Evolutionary conservation across 2,329 filamentous ascomycete species (phyloP), one percentile per base, ranked within the genome.

Genomic region (Colletotrichum magnum): DNA sequence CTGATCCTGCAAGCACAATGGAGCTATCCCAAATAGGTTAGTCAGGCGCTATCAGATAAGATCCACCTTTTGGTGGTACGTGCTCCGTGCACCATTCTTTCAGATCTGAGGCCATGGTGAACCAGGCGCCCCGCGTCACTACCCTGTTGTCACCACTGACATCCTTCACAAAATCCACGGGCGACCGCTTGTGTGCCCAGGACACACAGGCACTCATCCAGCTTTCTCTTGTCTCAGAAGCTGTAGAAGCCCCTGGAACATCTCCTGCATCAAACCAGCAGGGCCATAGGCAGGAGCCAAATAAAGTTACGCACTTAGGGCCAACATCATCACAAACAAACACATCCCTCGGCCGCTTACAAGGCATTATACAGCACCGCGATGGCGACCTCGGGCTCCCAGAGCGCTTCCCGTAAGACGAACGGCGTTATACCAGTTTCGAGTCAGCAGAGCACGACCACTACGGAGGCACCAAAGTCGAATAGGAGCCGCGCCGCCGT

Each of bases 381-480:
- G 18, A 72, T 72, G 71, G 50, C 70, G 36, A 60, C 63, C 2
- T 50, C 71, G 6, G 51, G 62, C 47, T 53, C 66, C 39, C 69
- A 69, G 15, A 59, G 56, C 43, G 24, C 66, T 21, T 64, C 65
- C 13, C 82, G 79, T 45, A 83, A 83, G 72, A 72, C 85, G 5
- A 89, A 88, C 73, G 88, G 89, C 28, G 81, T 88, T 10, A 79
- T 89, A 41, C 82, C 87, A 51, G 83, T 88, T 54, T 79, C 83
- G 51, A 80, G 81, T 10, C 78, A 82, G 24, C 82, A 85, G 50
- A 82, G 83, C 2, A 75, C 21, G 21, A 24, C 81, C n/a, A 74
- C 78, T 36, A 10, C 32, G 45, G 79, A 84, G 52, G 68, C 81
- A 36, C 72, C 80, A 6, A 81, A 78, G 65, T 72, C 83, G 3